A percentile compares a stretch with the other conserved stretches of the same genome.
These are phyloP conservation scores for Pythium dissotocum DNA, from an alignment of 352 stramenopile genomes.

Conservation along the genomic window DNA sequence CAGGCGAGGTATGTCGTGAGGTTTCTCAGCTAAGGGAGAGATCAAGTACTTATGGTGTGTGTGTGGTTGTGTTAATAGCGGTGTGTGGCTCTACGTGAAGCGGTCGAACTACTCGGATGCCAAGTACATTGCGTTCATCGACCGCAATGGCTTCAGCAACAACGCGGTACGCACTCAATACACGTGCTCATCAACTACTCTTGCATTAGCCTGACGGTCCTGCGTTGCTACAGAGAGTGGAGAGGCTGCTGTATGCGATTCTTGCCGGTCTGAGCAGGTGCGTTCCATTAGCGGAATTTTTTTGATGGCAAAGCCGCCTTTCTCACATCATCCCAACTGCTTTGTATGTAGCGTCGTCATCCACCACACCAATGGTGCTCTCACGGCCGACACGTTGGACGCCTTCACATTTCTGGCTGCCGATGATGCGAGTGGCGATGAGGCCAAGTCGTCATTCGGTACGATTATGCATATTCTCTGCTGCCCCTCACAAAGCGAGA, in stretches of 20 bases:
- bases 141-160: conserved; percentile 50
- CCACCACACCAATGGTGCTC: conserved; percentile 56
- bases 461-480: not conserved
- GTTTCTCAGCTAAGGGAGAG: not conserved
- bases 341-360: conserved; percentile 53
- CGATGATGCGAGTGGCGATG: not conserved
- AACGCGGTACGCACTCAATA: conserved; percentile 24
- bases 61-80: conserved; percentile 19
- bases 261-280: conserved; percentile 65
- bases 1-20: conserved; percentile 8
- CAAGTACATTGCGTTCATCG: conserved; percentile 74
- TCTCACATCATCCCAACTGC: not conserved
- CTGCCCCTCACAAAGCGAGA: not conserved
- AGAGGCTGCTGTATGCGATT: conserved; percentile 68
- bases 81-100: conserved; percentile 79
- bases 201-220: not conserved
- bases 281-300: not conserved
- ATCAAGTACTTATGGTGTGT: not conserved
- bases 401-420: conserved; percentile 59
- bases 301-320: not conserved
- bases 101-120: conserved; percentile 56
- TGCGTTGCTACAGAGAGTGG: conserved; percentile 35
- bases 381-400: conserved; percentile 52
- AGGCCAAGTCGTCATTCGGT: conserved; percentile 15
- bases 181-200: not conserved